These are phyloP conservation scores for Jamesozyma spencerorum DNA, from an alignment of 805 yeast species.

Conservation along the genomic window DNA sequence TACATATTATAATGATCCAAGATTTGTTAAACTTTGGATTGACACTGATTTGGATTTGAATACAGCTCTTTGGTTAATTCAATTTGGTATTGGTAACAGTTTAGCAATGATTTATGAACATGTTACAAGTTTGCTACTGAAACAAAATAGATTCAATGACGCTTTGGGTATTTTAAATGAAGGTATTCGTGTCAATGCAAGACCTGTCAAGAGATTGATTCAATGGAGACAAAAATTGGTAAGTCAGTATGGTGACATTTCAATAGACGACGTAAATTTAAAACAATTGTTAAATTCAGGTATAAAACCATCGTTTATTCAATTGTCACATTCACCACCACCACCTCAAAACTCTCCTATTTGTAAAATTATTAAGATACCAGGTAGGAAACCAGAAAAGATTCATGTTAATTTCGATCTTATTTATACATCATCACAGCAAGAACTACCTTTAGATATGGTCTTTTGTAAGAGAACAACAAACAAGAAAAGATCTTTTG, in stretches of 20 bases:
- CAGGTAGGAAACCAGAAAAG: constrained; percentile 54
- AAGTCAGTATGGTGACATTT: no score
- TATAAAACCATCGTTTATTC: no score
- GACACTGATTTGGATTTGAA: constrained; percentile 40
- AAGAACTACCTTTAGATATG: no score
- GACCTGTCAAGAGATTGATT: constrained; percentile 40
- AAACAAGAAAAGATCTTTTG: no score
- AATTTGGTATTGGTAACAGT: constrained; percentile 54
- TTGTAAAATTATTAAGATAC: constrained; percentile 41
- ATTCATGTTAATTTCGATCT: constrained; percentile 53
- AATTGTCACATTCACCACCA: no score
- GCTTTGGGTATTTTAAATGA: constrained; percentile 9
- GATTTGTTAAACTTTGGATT: constrained; percentile 76
- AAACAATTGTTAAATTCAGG: no score
- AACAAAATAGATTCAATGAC: constrained; percentile 12
- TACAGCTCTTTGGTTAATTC: constrained; percentile 2
- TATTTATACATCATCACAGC: no score
- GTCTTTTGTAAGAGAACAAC: no score
- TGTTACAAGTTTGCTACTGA: constrained; percentile 43
- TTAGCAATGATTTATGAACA: constrained; percentile 71
- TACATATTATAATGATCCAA: constrained; percentile 71
- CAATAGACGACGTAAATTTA: no score
- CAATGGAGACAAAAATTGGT: no score
- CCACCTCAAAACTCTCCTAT: no score
- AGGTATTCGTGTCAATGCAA: constrained; percentile 45